These are phyloP conservation scores for Lagenaria siceraria DNA, from an alignment of 306 rosid species.

Conservation along the genomic window DNA sequence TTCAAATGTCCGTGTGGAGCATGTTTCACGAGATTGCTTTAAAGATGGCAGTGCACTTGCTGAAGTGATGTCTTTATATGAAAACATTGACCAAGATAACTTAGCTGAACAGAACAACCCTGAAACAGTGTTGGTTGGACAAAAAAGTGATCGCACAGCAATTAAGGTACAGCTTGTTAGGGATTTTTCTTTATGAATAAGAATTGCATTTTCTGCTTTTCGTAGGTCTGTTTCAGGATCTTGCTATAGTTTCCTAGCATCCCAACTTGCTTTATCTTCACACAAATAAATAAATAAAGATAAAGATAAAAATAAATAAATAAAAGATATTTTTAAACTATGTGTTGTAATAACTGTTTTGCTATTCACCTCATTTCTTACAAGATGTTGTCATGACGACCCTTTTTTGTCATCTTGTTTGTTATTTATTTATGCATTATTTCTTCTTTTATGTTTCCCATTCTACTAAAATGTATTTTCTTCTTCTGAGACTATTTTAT, in stretches of 20 bases:
- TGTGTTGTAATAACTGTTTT: background rate
- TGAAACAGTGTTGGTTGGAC: constrained; percentile 21
- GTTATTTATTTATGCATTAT: background rate
- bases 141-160: constrained; percentile 26
- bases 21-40: constrained; percentile 49
- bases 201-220: constrained; percentile 4
- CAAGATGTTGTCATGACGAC: background rate
- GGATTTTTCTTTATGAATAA: background rate
- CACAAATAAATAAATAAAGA: background rate
- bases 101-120: constrained; percentile 22
- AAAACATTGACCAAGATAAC: constrained; percentile 27
- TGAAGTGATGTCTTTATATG: constrained; percentile 61
- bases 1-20: constrained; percentile 77
- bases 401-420: background rate
- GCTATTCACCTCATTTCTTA: background rate
- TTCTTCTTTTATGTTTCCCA: constrained; percentile 5
- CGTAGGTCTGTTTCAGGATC: background rate
- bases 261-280: constrained; percentile 5
- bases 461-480: constrained; percentile 6
- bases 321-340: background rate
- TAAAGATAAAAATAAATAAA: background rate
- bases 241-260: background rate
- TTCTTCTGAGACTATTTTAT: constrained; percentile 1
- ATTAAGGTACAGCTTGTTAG: constrained; percentile 37
- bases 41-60: constrained; percentile 72